phyloP scores from a whole-genome alignment of 2,329 filamentous ascomycete genomes.

The Coniella lustricola region DNA sequence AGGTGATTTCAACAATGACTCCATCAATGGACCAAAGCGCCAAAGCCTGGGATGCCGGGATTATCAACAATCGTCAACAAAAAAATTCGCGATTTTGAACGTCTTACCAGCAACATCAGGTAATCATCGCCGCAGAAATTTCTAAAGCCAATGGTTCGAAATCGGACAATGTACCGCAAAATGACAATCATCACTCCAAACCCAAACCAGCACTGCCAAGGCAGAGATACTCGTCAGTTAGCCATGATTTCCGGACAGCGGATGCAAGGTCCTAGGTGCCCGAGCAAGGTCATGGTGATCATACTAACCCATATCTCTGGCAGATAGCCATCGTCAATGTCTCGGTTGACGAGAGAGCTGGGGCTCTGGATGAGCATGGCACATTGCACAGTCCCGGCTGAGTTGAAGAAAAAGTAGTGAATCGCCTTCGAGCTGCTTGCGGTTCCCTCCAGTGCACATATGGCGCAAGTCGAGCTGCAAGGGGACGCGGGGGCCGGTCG shows the following conservation, averaged over 20 bases:
- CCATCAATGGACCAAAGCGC: conserved; percentile 20
- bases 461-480: no score
- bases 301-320: conserved; percentile 15
- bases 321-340: conserved; percentile 19
- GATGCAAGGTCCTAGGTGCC: no score
- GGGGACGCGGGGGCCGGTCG: no score
- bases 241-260: not conserved
- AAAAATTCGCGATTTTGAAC: no score
- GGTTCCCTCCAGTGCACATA: no score
- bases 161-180: conserved; percentile 6
- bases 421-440: no score
- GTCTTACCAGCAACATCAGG: conserved; percentile 7
- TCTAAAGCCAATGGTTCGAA: conserved; percentile 12
- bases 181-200: conserved; percentile 6
- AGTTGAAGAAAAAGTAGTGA: not conserved
- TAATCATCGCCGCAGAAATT: conserved; percentile 11
- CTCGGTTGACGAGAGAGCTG: conserved; percentile 19
- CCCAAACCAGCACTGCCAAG: conserved; percentile 5
- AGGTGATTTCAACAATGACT: conserved; percentile 20
- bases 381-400: not conserved
- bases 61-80: not conserved
- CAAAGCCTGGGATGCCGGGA: conserved; percentile 16
- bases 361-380: conserved; percentile 5
- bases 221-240: not conserved
- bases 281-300: not conserved